Evolutionary conservation across 2,329 filamentous ascomycete genomes (phyloP).

Genomic region (Pseudonectria foliicola): DNA sequence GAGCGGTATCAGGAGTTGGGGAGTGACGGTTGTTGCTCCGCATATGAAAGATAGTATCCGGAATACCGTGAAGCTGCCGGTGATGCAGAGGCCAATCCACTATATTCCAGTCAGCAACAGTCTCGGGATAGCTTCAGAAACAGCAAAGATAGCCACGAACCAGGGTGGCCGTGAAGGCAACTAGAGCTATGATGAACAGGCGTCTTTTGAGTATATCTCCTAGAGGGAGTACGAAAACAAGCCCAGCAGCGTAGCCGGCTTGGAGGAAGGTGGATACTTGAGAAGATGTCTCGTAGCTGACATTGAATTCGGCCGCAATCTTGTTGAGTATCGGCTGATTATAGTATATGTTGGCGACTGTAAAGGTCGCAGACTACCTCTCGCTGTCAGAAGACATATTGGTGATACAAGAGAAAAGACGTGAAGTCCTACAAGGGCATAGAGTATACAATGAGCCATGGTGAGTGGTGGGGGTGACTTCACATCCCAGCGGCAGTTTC

Average conservation of each 20-base stretch:
- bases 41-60: slow-evolving; percentile 64
- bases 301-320: slow-evolving; percentile 62
- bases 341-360: slow-evolving; percentile 77
- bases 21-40: slow-evolving; percentile 74
- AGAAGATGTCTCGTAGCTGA: slow-evolving; percentile 61
- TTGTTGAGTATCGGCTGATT: slow-evolving; percentile 73
- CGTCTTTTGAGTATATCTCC: slow-evolving; percentile 64
- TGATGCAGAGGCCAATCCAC: slow-evolving; percentile 68
- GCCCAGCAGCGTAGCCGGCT: slow-evolving; percentile 67
- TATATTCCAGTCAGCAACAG: slow-evolving; percentile 14
- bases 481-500: slow-evolving; percentile 61
- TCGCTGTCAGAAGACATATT: background rate
- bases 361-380: slow-evolving; percentile 50
- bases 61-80: slow-evolving; percentile 57
- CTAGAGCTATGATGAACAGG: slow-evolving; percentile 60
- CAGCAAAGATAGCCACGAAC: slow-evolving; percentile 28
- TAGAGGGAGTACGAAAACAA: slow-evolving; percentile 68
- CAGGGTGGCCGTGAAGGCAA: slow-evolving; percentile 61
- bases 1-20: slow-evolving; percentile 71
- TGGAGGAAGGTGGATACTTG: slow-evolving; percentile 70
- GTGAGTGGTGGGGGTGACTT: slow-evolving; percentile 61
- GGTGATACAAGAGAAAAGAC: background rate
- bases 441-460: slow-evolving; percentile 61
- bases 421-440: slow-evolving; percentile 47
- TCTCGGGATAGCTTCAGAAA: slow-evolving; percentile 1